Evolutionary conservation across 2,329 filamentous ascomycete genomes (phyloP), one percentile per base, ranked within the genome.

Genomic region (Lizonia empirigonia): DNA sequence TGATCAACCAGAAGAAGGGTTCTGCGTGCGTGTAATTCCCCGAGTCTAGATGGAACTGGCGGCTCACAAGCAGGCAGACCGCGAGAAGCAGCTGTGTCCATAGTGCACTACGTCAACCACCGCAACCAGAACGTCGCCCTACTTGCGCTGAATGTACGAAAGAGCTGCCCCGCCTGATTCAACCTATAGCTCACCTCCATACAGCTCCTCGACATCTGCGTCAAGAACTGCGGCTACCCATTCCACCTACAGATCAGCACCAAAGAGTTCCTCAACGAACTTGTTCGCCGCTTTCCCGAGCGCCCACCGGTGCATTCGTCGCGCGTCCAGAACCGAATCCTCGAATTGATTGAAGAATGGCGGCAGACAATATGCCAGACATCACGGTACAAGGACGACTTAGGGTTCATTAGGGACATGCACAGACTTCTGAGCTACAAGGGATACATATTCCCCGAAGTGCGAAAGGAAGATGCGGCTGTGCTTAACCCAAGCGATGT

Each of bases 171-270:
- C 42, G 41, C 58, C 40, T 38, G 32, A 30, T 18, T 19, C 47
- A 27, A 18, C 41, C 10, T 33, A 44, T 53, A 44, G 56, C 65
- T 73, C 45, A 73, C 70, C 44, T 38, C 35, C 2, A 23, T 26
- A 50, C 66, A 87, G 78, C 85, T 99, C 62, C 89, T 99, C 71
- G 94, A 99, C 74, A 97, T 97, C 58, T 97, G 94, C 76, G 94
- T 97, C 76, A 99, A 99, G 81, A 99, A 99, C 78, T 99, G 94
- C 82, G 94, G 94, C 65, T 99, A 99, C 73, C 92, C 94, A 1
- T 99, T 99, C 76, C 94, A 99, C 71, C 85, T 99, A 51, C 94
- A 99, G 76, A 97, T 99, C 71, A 92, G 90, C 75, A 97, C 94
- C 62, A 99, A 99, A 75, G 94, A 99, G 69, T 99, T 99, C 67